Evolutionary conservation across 768 basidiomycete species (phyloP).

Genomic region (Tulasnella sp.): DNA sequence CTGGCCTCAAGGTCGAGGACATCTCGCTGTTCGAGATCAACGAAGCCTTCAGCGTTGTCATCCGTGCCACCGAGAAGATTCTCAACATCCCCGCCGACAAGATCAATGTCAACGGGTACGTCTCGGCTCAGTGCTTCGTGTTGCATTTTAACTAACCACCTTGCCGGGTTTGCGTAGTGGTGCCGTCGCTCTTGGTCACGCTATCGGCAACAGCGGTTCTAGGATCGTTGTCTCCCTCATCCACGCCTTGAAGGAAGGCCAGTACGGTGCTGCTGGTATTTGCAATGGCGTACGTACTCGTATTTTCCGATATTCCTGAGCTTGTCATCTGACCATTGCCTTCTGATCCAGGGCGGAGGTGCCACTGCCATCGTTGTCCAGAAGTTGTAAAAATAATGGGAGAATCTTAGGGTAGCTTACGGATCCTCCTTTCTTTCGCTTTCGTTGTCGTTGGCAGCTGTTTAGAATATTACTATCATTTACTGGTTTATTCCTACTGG

Average conservation of each 20-base stretch:
- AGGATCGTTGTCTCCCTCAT: slow-evolving; percentile 91
- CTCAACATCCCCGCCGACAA: slow-evolving; percentile 79
- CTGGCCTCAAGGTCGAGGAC: slow-evolving; percentile 75
- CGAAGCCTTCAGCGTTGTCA: slow-evolving; percentile 95
- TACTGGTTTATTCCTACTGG: not conserved
- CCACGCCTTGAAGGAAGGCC: slow-evolving; percentile 84
- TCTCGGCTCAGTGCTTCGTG: slow-evolving; percentile 31
- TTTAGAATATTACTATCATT: slow-evolving; percentile 5
- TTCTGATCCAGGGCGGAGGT: slow-evolving; percentile 69
- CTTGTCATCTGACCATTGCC: slow-evolving; percentile 27
- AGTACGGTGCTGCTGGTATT: slow-evolving; percentile 94
- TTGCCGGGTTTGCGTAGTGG: slow-evolving; percentile 55
- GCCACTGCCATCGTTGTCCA: slow-evolving; percentile 89
- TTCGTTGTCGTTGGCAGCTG: not conserved
- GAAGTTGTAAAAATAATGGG: slow-evolving; percentile 23
- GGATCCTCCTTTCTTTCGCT: not conserved
- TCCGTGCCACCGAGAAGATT: slow-evolving; percentile 84
- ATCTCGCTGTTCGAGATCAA: slow-evolving; percentile 94
- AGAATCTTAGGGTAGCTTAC: not conserved
- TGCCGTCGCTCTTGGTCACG: slow-evolving; percentile 93
- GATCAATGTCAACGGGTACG: slow-evolving; percentile 85
- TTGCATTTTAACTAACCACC: slow-evolving; percentile 16
- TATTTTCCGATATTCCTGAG: not conserved
- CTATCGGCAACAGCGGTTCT: slow-evolving; percentile 93
- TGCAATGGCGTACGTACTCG: slow-evolving; percentile 83